A percentile compares a stretch with the other conserved stretches of the same genome.
phyloP scores from a whole-genome alignment of 768 basidiomycete species.

The Boletus rufocinnamomeus region DNA sequence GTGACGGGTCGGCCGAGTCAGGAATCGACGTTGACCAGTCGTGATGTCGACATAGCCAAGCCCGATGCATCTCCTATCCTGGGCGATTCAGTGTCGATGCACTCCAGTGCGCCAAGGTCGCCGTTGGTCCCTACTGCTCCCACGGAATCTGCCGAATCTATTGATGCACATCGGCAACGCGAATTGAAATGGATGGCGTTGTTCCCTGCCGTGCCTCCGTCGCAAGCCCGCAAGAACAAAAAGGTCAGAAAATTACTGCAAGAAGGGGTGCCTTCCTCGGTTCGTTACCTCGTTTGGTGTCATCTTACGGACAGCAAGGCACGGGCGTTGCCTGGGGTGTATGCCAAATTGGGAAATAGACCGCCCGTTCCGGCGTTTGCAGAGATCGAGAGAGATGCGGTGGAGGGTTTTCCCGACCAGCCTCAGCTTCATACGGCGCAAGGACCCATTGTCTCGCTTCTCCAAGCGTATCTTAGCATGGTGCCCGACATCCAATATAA shows the following conservation, averaged over 20 bases:
- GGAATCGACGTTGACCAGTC: slow-evolving; percentile 47
- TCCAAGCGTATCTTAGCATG: slow-evolving; percentile 81
- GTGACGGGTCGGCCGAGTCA: slow-evolving; percentile 50
- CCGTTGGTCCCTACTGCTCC: slow-evolving; percentile 20
- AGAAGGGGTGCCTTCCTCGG: slow-evolving; percentile 81
- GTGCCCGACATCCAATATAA: slow-evolving; percentile 79
- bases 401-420: slow-evolving; percentile 55
- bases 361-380: slow-evolving; percentile 49
- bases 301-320: slow-evolving; percentile 78
- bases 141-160: slow-evolving; percentile 28
- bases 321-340: slow-evolving; percentile 67
- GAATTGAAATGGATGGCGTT: slow-evolving; percentile 77
- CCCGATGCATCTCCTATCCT: slow-evolving; percentile 26
- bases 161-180: slow-evolving; percentile 69
- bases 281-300: slow-evolving; percentile 84
- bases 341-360: slow-evolving; percentile 59
- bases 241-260: slow-evolving; percentile 73
- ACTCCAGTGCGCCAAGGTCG: slow-evolving; percentile 35
- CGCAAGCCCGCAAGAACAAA: slow-evolving; percentile 74
- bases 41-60: slow-evolving; percentile 22
- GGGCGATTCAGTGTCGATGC: slow-evolving; percentile 45
- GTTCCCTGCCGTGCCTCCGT: slow-evolving; percentile 55
- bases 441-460: slow-evolving; percentile 55
- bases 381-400: slow-evolving; percentile 63
- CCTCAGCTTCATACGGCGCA: slow-evolving; percentile 58